Evolutionary conservation across 805 yeast species (phyloP).

Genomic region (Cyberlindnera xishuangbannaensis): DNA sequence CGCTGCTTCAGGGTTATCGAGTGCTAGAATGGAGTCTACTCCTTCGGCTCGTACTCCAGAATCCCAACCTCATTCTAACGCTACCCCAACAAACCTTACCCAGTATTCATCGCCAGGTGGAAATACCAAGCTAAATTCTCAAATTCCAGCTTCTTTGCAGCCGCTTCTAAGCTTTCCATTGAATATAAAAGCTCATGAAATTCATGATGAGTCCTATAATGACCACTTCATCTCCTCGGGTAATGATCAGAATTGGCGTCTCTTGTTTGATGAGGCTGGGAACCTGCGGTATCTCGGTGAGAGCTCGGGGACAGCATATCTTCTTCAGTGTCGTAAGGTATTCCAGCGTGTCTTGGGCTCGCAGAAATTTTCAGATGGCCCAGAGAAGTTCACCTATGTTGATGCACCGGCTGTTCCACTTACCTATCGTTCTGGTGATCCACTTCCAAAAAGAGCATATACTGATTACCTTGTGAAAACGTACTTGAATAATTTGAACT

Average conservation of each 20-base stretch:
- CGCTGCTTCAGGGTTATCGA: too few relatives aligned
- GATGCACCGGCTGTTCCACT: constrained; percentile 24
- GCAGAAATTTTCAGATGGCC: constrained; percentile 33
- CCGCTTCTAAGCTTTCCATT: constrained; percentile 18
- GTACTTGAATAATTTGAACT: constrained; percentile 35
- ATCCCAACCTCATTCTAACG: too few relatives aligned
- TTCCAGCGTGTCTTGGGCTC: constrained; percentile 29
- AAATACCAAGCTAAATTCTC: constrained; percentile 1
- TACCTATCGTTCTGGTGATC: constrained; percentile 17
- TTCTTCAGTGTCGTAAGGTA: constrained; percentile 35
- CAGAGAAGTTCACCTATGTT: constrained; percentile 30
- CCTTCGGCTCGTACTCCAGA: too few relatives aligned
- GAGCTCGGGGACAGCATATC: constrained; percentile 35
- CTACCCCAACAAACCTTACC: too few relatives aligned
- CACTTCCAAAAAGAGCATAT: constrained; percentile 28
- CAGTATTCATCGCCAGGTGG: too few relatives aligned
- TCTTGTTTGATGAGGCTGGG: constrained; percentile 31
- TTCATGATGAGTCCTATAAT: constrained; percentile 12
- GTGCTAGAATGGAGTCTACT: too few relatives aligned
- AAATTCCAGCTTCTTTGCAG: constrained; percentile 17
- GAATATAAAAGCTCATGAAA: constrained; percentile 10
- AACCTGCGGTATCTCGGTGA: constrained; percentile 36
- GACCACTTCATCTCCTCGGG: constrained; percentile 11
- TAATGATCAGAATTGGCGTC: constrained; percentile 21
- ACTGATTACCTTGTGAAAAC: constrained; percentile 28